Conservation (phyloP, 1,284 basidiomycete genomes). For the Blastosporella zonata region DNA sequence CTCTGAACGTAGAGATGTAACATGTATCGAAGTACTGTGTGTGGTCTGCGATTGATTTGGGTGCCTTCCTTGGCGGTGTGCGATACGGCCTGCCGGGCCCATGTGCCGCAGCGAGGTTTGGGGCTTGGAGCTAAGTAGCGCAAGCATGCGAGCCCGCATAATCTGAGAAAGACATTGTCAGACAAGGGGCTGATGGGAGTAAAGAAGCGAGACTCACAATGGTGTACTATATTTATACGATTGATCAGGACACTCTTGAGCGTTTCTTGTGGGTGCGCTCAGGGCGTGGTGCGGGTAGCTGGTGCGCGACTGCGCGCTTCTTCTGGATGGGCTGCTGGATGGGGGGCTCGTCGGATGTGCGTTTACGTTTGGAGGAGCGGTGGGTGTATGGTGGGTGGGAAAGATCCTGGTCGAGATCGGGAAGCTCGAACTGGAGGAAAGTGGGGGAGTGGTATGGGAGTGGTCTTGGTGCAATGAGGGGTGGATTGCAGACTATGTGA, state of each 20-base stretch:
- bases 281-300: conserved; percentile 6
- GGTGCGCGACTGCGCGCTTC: conserved; percentile 11
- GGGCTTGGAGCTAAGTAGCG: not conserved
- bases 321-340: conserved; percentile 11
- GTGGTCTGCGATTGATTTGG: conserved; percentile 3
- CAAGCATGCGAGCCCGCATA: not conserved
- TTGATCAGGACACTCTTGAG: conserved; percentile 9
- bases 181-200: conserved; percentile 7
- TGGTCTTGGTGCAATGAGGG: conserved; percentile 61
- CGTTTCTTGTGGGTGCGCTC: conserved; percentile 15
- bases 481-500: conserved; percentile 58
- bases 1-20: conserved; percentile 5
- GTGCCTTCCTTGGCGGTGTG: not conserved
- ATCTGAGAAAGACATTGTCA: conserved; percentile 7
- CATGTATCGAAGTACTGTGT: conserved; percentile 1
- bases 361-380: conserved; percentile 54
- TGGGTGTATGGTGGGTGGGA: conserved; percentile 64
- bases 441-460: conserved; percentile 67
- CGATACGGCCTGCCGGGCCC: not conserved
- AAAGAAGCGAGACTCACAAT: conserved; percentile 1
- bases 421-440: conserved; percentile 62
- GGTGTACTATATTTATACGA: conserved; percentile 2
- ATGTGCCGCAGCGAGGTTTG: not conserved
- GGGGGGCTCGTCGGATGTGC: conserved; percentile 25
- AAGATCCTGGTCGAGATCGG: conserved; percentile 67